phyloP scores from a whole-genome alignment of 768 basidiomycete species.

The Agaricus subrufescens region DNA sequence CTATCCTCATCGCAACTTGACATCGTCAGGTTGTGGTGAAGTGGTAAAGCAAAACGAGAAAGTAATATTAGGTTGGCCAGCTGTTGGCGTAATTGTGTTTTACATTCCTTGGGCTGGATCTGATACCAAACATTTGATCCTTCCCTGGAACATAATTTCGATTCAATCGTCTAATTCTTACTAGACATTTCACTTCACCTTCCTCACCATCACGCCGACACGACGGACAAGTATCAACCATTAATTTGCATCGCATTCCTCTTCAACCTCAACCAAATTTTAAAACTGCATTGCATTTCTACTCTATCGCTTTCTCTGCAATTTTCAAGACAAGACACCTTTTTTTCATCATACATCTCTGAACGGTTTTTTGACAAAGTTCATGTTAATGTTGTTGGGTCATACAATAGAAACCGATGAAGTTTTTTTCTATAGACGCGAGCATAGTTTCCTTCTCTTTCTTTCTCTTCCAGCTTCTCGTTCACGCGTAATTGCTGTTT shows the following conservation, averaged over 20 bases:
- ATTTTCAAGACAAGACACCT: conserved; percentile 1
- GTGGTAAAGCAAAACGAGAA: conserved; percentile 3
- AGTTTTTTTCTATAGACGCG: conserved; percentile 8
- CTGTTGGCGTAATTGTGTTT: conserved; percentile 10
- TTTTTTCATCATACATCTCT: conserved; percentile 9
- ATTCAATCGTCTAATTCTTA: not conserved
- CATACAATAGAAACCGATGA: conserved; percentile 12
- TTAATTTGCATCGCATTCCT: conserved; percentile 10
- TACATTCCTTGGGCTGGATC: conserved; percentile 4
- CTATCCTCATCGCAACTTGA: not conserved
- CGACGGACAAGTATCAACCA: conserved; percentile 3
- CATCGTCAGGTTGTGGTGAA: not conserved
- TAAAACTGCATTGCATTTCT: conserved; percentile 10
- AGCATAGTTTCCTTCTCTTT: not conserved
- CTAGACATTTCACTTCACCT: not conserved
- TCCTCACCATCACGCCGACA: conserved; percentile 3
- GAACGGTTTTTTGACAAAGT: conserved; percentile 3
- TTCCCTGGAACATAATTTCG: conserved; percentile 5
- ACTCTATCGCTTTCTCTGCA: conserved; percentile 1
- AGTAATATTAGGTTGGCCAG: conserved; percentile 6
- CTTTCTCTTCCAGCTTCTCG: not conserved
- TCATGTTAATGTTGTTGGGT: conserved; percentile 4
- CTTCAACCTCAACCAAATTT: not conserved
- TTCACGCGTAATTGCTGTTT: not conserved
- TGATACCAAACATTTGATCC: not conserved